Base-by-base conservation (phyloP, 108 stramenopile genomes). In the Aurantiochytrium sp. region DNA sequence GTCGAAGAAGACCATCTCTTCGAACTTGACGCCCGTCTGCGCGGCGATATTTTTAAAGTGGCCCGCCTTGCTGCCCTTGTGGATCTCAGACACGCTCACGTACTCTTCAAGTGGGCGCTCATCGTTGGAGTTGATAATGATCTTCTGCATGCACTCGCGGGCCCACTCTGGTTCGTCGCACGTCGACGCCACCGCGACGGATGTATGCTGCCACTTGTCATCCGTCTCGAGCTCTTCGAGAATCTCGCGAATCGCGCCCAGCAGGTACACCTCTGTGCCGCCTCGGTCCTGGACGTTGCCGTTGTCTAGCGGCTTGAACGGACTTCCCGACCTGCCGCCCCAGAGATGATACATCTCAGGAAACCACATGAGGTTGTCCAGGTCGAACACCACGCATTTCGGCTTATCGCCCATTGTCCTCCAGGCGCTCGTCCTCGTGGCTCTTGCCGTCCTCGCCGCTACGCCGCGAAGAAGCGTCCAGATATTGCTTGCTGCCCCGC, bases 111-210 rank as follows among this genome's bases (percentile, higher is more conserved):
- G 31, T 42, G 45, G 42, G 39, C 73, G 39, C 45, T 48, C 45
- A 0, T 6, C 12, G 6, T 15, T n/a, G 1, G 39, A 6, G 30
- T 81, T n/a, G 1, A 81, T 24, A 48, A 81, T 48, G 1, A 81
- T 81, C 55, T 55, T 55, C n/a, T 55, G 32, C 27, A 86, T 54
- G 34, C 54, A 55, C 86, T 86, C 54, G 21, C 86, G 31, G 31
- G 86, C 86, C 86, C 86, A 86, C 36, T n/a, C 54, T 4, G 86
- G 86, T 32, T 86, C 86, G 41, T 86, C 86, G 55, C 86, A 86
- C 15, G 37, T 54, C 12, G 54, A 55, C 17, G 86, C 86, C 4
- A 86, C 86, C 21, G 86, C 86, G 8, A 86, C 86, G 6, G 32
- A 4, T 15, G 54, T 37, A 4, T 54, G 36, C n/a, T 31, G 55